These are phyloP conservation scores for Eucalyptus lansdowneana DNA, from an alignment of 345 rosid genomes.

Conservation along the genomic window DNA sequence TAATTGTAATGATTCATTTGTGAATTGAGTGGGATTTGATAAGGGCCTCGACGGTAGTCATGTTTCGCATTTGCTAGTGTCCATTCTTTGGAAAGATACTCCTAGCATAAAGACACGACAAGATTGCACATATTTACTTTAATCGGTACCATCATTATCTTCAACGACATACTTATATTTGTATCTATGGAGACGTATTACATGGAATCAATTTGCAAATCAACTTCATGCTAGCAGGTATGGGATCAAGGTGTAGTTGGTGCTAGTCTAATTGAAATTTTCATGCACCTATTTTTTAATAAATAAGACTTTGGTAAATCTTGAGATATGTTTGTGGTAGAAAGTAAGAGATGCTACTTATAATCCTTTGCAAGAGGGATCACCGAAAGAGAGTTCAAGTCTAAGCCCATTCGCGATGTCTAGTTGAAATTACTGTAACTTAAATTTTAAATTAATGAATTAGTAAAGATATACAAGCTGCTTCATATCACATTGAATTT, in stretches of 20 bases:
- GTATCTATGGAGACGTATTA: background rate
- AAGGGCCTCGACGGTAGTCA: too few species aligned
- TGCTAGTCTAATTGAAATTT: background rate
- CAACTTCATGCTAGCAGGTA: background rate
- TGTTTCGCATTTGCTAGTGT: background rate
- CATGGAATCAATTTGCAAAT: background rate
- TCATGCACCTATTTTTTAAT: background rate
- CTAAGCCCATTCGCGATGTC: rapidly evolving
- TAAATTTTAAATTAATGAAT: too few species aligned
- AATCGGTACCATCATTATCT: rapidly evolving
- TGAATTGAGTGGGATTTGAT: too few species aligned
- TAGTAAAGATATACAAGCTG: too few species aligned
- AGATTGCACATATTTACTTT: background rate
- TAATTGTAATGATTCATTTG: too few species aligned
- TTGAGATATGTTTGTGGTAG: background rate
- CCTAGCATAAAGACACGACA: too few species aligned
- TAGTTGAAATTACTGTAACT: background rate
- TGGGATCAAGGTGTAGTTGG: background rate
- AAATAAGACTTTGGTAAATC: background rate
- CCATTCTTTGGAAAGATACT: too few species aligned
- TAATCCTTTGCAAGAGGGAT: rapidly evolving
- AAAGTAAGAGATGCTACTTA: background rate
- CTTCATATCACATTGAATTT: too few species aligned
- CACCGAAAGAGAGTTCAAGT: background rate
- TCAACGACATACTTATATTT: too few species aligned